phyloP scores from a whole-genome alignment of 257 asterid species.

The Rhazya stricta region DNA sequence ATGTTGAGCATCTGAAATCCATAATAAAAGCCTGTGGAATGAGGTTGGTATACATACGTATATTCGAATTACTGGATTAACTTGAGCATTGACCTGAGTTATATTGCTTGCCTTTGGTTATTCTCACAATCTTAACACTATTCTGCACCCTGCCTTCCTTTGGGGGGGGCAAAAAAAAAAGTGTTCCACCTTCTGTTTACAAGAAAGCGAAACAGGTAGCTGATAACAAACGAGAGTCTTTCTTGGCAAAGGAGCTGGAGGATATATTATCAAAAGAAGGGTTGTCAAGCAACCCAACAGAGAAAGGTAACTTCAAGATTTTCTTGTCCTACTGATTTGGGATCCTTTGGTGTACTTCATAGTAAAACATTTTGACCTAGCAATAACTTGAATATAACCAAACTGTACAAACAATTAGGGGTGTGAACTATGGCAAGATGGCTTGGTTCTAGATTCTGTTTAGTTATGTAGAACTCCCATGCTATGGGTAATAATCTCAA shows the following conservation, averaged over 20 bases:
- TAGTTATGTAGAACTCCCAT: no score
- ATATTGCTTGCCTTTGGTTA: slow-evolving; percentile 1
- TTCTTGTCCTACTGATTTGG: background rate
- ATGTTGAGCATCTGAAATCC: slow-evolving; percentile 79
- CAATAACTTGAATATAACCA: background rate
- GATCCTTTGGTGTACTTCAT: background rate
- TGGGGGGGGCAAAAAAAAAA: slow-evolving; percentile 20
- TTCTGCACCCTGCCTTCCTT: background rate
- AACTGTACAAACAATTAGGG: background rate
- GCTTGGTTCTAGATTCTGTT: background rate
- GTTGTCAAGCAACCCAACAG: slow-evolving; percentile 70
- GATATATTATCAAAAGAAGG: slow-evolving; percentile 81
- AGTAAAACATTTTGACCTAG: background rate
- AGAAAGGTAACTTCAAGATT: slow-evolving; percentile 56
- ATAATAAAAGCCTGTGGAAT: slow-evolving; percentile 93
- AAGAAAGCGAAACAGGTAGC: slow-evolving; percentile 87
- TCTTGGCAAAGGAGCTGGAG: slow-evolving; percentile 73
- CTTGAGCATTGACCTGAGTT: background rate
- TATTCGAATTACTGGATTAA: background rate
- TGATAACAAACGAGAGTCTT: slow-evolving; percentile 65
- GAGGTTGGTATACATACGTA: slow-evolving; percentile 47
- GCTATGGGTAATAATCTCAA: no score
- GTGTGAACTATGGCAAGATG: background rate
- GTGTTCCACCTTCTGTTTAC: slow-evolving; percentile 75
- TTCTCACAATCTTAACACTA: slow-evolving; percentile 4